phyloP scores from a whole-genome alignment of 2,329 filamentous ascomycete species.

The Seiridium unicorne region DNA sequence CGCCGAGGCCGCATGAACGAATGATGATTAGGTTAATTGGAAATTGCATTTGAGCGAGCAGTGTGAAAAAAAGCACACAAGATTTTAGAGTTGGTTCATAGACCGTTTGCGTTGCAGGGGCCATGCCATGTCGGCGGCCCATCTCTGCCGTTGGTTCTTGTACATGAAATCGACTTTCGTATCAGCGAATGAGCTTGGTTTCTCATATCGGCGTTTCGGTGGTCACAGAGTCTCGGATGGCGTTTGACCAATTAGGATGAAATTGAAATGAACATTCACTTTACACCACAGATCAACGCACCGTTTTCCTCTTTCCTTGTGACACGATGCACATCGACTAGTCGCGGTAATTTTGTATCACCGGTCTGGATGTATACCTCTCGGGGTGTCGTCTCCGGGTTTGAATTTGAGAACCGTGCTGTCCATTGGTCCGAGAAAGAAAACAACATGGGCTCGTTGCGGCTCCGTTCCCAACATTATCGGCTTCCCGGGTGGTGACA shows the following conservation, averaged over 20 bases:
- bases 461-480: neutral
- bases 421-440: neutral
- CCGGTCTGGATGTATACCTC: too few species aligned
- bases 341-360: too few species aligned
- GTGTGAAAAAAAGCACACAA: neutral
- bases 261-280: neutral
- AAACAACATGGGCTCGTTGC: neutral
- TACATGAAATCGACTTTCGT: neutral
- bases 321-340: too few species aligned
- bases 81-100: neutral
- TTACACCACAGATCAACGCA: too few species aligned
- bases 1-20: constrained; percentile 64
- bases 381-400: too few species aligned
- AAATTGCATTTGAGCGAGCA: neutral
- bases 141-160: neutral
- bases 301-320: too few species aligned
- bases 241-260: neutral
- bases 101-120: neutral
- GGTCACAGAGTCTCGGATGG: neutral
- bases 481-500: neutral
- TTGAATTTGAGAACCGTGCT: neutral
- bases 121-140: neutral
- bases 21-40: neutral
- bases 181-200: neutral
- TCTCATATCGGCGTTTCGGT: neutral